A percentile compares a stretch with the other conserved stretches of the same genome.
phyloP scores from a whole-genome alignment of 441 rosid species.

The Bocquillonia castaneifolia region DNA sequence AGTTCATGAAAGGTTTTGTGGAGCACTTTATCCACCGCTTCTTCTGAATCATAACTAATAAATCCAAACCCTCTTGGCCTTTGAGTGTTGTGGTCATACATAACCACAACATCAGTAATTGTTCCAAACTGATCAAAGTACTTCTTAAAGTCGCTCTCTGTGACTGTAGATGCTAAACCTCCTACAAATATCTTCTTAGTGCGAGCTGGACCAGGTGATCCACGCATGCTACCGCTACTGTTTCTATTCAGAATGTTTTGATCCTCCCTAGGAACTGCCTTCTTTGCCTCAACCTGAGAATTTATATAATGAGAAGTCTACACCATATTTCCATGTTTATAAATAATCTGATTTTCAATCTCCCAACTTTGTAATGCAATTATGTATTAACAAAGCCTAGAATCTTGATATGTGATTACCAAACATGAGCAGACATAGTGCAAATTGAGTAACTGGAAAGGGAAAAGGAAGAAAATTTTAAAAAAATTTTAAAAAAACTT shows the following conservation, averaged over 20 bases:
- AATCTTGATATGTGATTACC: neutral
- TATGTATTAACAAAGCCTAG: slow-evolving; percentile 9
- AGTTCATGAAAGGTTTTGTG: slow-evolving; percentile 85
- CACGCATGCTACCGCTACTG: slow-evolving; percentile 58
- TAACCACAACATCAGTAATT: slow-evolving; percentile 91
- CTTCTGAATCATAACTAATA: slow-evolving; percentile 85
- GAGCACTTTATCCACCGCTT: slow-evolving; percentile 79
- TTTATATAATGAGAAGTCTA: slow-evolving; percentile 16
- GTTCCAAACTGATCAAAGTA: slow-evolving; percentile 90
- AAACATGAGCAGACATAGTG: neutral
- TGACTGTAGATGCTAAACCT: slow-evolving; percentile 89
- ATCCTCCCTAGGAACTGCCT: slow-evolving; percentile 94
- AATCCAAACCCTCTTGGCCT: slow-evolving; percentile 97
- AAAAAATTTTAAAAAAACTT: no score
- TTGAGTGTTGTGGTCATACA: slow-evolving; percentile 93
- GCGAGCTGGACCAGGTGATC: slow-evolving; percentile 80
- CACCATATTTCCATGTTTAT: slow-evolving; percentile 23
- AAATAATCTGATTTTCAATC: neutral
- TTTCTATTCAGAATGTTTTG: slow-evolving; percentile 58
- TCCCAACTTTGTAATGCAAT: slow-evolving; percentile 2
- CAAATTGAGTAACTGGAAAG: neutral
- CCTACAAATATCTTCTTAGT: slow-evolving; percentile 95
- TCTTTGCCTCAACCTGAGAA: slow-evolving; percentile 90
- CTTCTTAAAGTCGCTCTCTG: slow-evolving; percentile 80
- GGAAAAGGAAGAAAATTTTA: no score